Evolutionary conservation across 805 yeast species (phyloP), one percentile per base, ranked within the genome.

Genomic region (Lachancea lanzarotensis): DNA sequence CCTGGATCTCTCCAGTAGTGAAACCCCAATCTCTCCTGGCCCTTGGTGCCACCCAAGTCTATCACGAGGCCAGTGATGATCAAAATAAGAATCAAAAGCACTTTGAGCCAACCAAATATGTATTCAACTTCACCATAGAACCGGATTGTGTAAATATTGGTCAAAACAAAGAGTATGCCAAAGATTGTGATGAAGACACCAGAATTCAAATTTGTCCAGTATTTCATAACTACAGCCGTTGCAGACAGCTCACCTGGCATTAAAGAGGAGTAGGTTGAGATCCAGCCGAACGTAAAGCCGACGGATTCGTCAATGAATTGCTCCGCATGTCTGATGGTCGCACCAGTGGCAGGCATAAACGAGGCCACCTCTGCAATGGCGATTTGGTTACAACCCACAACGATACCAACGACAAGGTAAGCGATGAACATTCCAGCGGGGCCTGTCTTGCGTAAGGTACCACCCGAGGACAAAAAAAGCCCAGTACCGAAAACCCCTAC

Each of bases 401-500:
- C 70, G 8, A 76, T 56, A 44, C 82, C 81, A 13, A 76, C 71
- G 19, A 78, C 59, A 40, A 63, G 54, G 70, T 80, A 74, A 50
- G 81, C 81, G 31, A 78, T 71, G 47, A 78, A 55, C 18, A 79
- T 55, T 41, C 79, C 74, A 3, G 81, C 87, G 15, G 88, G 86
- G 33, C 88, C 88, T 51, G 84, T 84, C 32, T 78, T 73, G 39
- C 71, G 54, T 50, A 82, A 65, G 4, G 83, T 76, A 12, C 69
- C 66, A 50, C 87, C 88, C 25, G 84, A 73, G 57, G 86, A 85
- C 40, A 84, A 82, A 52, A 84, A 78, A 44, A 84, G 68, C 59
- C 91, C 93, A 19, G 86, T 79, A 62, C 88, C 87, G 49, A 82
- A 79, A 48, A 81, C 74, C 53, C 85, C 84, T 49, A 84, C 87